A percentile compares a stretch with the other conserved stretches of the same genome.
phyloP scores from a whole-genome alignment of 2,329 filamentous ascomycete genomes.

The Zymoseptoria ardabiliae region DNA sequence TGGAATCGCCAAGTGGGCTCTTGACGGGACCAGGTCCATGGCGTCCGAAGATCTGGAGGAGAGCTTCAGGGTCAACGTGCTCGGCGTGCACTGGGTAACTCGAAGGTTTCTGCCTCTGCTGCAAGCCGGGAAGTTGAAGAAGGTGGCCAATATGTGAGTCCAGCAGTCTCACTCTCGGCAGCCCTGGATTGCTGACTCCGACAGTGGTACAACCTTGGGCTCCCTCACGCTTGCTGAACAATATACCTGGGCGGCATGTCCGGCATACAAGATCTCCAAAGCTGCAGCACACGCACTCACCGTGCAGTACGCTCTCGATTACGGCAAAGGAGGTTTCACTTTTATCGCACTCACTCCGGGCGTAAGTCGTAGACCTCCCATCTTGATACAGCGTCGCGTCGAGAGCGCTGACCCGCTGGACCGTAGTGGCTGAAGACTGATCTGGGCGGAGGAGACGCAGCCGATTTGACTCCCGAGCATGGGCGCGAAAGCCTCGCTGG shows the following conservation, averaged over 20 bases:
- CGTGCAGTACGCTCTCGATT: too few species aligned
- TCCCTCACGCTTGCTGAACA: too few species aligned
- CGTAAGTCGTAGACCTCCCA: background rate
- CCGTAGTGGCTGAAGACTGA: constrained; percentile 42
- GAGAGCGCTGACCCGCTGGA: background rate
- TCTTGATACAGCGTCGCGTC: background rate
- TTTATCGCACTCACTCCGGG: too few species aligned
- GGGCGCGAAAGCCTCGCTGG: constrained; percentile 32
- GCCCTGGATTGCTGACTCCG: too few species aligned
- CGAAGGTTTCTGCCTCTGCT: constrained; percentile 31
- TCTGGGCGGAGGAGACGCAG: constrained; percentile 30
- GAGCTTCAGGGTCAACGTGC: constrained; percentile 32
- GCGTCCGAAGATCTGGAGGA: constrained; percentile 21
- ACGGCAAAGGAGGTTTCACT: too few species aligned
- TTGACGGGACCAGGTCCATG: background rate
- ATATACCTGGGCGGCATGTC: too few species aligned
- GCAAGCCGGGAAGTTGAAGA: constrained; percentile 34
- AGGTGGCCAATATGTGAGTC: constrained; percentile 38
- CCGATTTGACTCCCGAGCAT: constrained; percentile 36
- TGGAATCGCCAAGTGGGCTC: background rate
- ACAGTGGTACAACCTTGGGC: too few species aligned
- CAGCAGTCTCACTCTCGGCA: background rate
- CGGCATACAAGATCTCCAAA: too few species aligned
- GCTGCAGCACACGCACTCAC: too few species aligned
- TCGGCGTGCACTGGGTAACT: constrained; percentile 35